Evolutionary conservation across 2,329 filamentous ascomycete genomes (phyloP).

Genomic region (Ascochyta lentis): DNA sequence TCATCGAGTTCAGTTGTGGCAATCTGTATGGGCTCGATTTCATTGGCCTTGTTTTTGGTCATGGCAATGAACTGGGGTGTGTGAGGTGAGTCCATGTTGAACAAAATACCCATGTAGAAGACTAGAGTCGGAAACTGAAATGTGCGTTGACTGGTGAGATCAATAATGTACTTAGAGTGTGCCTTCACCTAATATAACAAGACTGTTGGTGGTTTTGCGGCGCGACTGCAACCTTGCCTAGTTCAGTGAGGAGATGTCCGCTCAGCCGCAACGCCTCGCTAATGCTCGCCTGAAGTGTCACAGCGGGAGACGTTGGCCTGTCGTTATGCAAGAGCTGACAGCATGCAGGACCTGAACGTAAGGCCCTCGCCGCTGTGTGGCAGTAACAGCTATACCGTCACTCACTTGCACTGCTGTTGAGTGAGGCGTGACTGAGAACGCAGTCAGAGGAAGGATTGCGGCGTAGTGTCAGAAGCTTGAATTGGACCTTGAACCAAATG

Average conservation of each 20-base stretch:
- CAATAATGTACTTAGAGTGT: not conserved
- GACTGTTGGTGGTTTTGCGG: constrained; percentile 3
- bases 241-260: not conserved
- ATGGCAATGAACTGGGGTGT: not conserved
- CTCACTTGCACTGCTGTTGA: not conserved
- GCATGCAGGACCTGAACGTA: constrained; percentile 2
- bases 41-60: not conserved
- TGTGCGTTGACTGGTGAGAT: not conserved
- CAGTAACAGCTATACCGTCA: not conserved
- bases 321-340: constrained; percentile 4
- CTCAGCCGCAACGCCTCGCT: constrained; percentile 19
- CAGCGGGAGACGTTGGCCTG: not conserved
- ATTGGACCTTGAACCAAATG: not conserved
- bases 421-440: constrained; percentile 1
- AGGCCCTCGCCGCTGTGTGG: not conserved
- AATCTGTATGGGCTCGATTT: not conserved
- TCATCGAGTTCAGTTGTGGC: constrained; percentile 8
- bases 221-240: constrained; percentile 1
- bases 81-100: constrained; percentile 7
- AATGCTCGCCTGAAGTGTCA: not conserved
- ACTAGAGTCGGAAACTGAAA: not conserved
- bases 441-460: constrained; percentile 8
- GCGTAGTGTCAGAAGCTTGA: constrained; percentile 11
- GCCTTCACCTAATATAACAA: constrained; percentile 1
- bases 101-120: not conserved